These are phyloP conservation scores for Pterocarpus santalinus DNA, from an alignment of 306 rosid species.

Conservation along the genomic window DNA sequence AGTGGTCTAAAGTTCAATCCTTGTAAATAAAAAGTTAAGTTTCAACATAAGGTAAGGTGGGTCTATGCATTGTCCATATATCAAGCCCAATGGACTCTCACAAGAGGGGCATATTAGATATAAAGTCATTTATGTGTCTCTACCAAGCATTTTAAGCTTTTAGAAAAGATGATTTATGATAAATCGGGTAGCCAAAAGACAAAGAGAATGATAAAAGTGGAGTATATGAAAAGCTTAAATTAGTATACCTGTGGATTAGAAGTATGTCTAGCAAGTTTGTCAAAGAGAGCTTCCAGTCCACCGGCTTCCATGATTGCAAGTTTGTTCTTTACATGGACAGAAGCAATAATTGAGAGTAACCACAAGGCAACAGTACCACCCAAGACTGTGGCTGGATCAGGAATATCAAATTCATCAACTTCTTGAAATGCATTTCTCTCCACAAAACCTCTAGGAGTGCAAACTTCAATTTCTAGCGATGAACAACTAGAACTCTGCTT, in stretches of 20 bases:
- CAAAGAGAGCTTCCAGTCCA: constrained; percentile 83
- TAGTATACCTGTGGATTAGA: constrained; percentile 81
- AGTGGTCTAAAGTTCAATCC: background rate
- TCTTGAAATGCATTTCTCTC: constrained; percentile 78
- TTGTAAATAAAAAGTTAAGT: background rate
- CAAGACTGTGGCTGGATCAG: constrained; percentile 73
- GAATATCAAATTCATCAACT: constrained; percentile 70
- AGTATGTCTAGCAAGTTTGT: constrained; percentile 73
- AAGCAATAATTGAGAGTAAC: constrained; percentile 83
- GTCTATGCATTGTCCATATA: background rate
- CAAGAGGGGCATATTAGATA: background rate
- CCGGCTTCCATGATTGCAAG: constrained; percentile 77
- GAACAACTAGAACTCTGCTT: constrained; percentile 65
- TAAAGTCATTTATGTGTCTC: background rate
- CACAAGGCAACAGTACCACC: constrained; percentile 86
- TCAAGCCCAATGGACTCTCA: background rate
- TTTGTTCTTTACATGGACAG: constrained; percentile 67
- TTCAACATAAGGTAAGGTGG: background rate
- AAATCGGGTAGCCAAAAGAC: constrained; percentile 36
- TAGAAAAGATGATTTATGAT: background rate
- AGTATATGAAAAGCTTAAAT: constrained; percentile 20
- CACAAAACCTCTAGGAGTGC: constrained; percentile 70
- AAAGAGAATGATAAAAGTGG: constrained; percentile 15
- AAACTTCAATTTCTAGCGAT: constrained; percentile 70
- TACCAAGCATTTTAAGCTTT: background rate